These are phyloP conservation scores for Sanghuangporus weigelae DNA, from an alignment of 1,284 basidiomycete species.

Conservation along the genomic window DNA sequence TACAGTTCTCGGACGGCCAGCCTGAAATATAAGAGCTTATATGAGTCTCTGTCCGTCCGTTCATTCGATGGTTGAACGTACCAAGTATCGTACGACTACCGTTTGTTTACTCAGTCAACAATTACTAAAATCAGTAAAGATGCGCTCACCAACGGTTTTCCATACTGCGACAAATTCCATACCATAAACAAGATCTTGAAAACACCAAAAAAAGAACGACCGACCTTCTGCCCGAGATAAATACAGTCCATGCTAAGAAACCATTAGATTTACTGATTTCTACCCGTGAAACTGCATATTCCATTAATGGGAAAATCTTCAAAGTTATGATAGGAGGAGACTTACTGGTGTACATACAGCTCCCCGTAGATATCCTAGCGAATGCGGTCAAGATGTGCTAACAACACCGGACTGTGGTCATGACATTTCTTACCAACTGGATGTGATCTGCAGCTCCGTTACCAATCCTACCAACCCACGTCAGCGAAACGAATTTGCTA, in stretches of 20 bases:
- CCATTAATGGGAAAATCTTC: no score
- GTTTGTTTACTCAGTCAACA: slow-evolving; percentile 2
- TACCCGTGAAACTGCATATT: no score
- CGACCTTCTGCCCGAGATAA: slow-evolving; percentile 83
- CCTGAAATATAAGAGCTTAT: slow-evolving; percentile 36
- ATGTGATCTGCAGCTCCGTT: slow-evolving; percentile 89
- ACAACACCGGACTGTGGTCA: not conserved
- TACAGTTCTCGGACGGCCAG: slow-evolving; percentile 73
- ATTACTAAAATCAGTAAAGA: not conserved
- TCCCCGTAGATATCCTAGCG: slow-evolving; percentile 87
- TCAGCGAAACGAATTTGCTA: not conserved
- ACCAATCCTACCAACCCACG: slow-evolving; percentile 54
- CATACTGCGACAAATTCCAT: slow-evolving; percentile 28
- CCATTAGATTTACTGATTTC: not conserved
- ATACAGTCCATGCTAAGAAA: slow-evolving; percentile 84
- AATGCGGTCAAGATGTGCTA: not conserved
- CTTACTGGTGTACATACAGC: slow-evolving; percentile 42
- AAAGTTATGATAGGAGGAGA: not conserved
- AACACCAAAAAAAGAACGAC: slow-evolving; percentile 22
- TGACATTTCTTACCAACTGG: slow-evolving; percentile 61
- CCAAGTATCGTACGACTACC: slow-evolving; percentile 55
- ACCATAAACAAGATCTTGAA: not conserved
- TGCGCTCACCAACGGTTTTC: slow-evolving; percentile 23
- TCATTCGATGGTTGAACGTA: slow-evolving; percentile 23
- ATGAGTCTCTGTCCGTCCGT: slow-evolving; percentile 29